Base-by-base conservation (phyloP, 108 stramenopile genomes). In the Conticribra guillardii region DNA sequence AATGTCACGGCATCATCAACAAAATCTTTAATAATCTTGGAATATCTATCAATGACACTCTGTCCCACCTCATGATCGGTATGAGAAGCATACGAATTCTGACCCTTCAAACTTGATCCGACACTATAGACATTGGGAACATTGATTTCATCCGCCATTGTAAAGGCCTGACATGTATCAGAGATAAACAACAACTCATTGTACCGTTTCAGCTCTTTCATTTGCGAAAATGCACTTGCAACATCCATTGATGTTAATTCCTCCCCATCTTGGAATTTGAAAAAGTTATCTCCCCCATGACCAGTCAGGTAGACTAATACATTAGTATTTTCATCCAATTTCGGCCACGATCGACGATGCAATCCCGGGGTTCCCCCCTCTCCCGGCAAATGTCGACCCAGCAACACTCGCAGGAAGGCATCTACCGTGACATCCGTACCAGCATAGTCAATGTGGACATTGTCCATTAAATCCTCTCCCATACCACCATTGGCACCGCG, bases 231-330 rank as follows among this genome's bases (percentile, higher is more conserved):
- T 18, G 86, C 76, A 1, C 62, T 67, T 45, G 88, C 71, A 45
- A 96, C 61, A 67, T 97, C 96, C 54, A 86, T 57, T 1, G 93
- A 79, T 69, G 82, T 91, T 24, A 98, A 52, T 73, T 98, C 98
- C 73, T 98, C 96, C 23, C 79, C 81, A 82, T 99, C 97, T 74
- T 97, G 97, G 67, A 99, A 98, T 79, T 97, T 97, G 73, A 98
- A 92, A 71, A 98, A 98, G 67, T 78, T 89, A 78, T 98, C 95
- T 15, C 98, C 98, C 8, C 98, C 98, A 71, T 99, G 98, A 21
- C 98, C 98, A 37, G 96, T 94, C 62, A 96, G 67, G 70, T 91
- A 98, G 15, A 98, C 80, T 14, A 99, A 45, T 15, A 98, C 46
- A 74, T 89, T 80, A 31, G 85, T 84, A 61, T 84, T 51, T 44